These are phyloP conservation scores for Saksenaea vasiformis DNA, from an alignment of 371 early-diverging fungal genomes.

Conservation along the genomic window DNA sequence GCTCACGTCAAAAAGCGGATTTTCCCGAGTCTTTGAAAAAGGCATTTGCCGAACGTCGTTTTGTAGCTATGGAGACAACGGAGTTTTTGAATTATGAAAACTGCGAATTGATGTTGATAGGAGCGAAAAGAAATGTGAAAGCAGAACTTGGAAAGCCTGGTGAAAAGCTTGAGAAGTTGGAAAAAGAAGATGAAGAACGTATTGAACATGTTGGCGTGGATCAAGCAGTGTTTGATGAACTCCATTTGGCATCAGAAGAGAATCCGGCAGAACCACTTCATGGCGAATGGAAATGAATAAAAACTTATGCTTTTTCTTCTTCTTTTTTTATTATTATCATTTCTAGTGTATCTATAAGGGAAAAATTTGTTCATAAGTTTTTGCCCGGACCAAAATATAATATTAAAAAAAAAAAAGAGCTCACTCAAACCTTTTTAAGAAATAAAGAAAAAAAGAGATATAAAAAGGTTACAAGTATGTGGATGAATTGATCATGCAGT, in stretches of 20 bases:
- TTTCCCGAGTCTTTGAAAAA: slow-evolving; percentile 25
- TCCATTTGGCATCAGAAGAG: slow-evolving; percentile 20
- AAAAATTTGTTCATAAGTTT: slow-evolving; percentile 2
- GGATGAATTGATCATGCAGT: slow-evolving; percentile 1
- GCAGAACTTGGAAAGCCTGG: slow-evolving; percentile 38
- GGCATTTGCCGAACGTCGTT: slow-evolving; percentile 33
- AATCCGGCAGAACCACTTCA: slow-evolving; percentile 31
- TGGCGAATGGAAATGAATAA: slow-evolving; percentile 35
- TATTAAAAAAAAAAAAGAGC: neutral
- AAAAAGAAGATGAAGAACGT: slow-evolving; percentile 27
- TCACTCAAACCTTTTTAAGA: neutral
- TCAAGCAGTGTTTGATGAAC: slow-evolving; percentile 25
- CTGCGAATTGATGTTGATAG: slow-evolving; percentile 41
- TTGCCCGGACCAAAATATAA: neutral
- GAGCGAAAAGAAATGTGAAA: slow-evolving; percentile 34
- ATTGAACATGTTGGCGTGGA: slow-evolving; percentile 22
- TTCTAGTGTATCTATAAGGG: neutral
- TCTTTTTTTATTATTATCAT: neutral
- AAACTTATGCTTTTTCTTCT: neutral
- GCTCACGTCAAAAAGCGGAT: slow-evolving; percentile 22
- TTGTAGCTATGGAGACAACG: slow-evolving; percentile 30
- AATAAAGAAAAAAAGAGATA: neutral
- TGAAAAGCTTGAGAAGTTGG: slow-evolving; percentile 27
- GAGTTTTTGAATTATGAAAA: slow-evolving; percentile 37
- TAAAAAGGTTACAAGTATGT: neutral